Evolutionary conservation across 495 filamentous ascomycete genomes (phyloP).

Genomic region (Penicillium waksmanii): DNA sequence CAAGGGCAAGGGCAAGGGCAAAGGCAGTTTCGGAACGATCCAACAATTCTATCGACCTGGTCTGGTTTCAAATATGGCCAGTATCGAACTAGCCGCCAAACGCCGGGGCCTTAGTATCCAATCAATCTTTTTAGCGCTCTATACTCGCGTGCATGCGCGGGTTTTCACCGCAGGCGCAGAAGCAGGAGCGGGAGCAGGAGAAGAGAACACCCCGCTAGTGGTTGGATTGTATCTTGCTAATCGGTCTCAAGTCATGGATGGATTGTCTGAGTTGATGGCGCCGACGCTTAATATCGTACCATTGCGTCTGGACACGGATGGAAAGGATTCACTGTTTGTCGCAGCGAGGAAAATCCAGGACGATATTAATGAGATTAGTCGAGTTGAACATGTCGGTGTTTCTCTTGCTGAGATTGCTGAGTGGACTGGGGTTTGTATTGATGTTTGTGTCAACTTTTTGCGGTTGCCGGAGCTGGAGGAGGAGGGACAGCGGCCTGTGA

Average conservation of each 20-base stretch:
- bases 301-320: slow-evolving; percentile 29
- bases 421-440: slow-evolving; percentile 42
- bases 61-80: slow-evolving; percentile 31
- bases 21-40: slow-evolving; percentile 23
- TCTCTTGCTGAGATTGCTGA: slow-evolving; percentile 39
- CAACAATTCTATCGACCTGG: slow-evolving; percentile 35
- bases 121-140: slow-evolving; percentile 38
- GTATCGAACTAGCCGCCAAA: slow-evolving; percentile 32
- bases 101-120: slow-evolving; percentile 37
- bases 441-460: slow-evolving; percentile 43
- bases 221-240: slow-evolving; percentile 44
- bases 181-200: too few species aligned
- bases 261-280: slow-evolving; percentile 30
- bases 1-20: too few species aligned
- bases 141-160: slow-evolving; percentile 35
- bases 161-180: too few species aligned
- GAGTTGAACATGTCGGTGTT: slow-evolving; percentile 31
- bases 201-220: slow-evolving; percentile 13
- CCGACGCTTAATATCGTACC: slow-evolving; percentile 44
- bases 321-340: slow-evolving; percentile 22
- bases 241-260: slow-evolving; percentile 32
- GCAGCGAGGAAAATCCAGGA: slow-evolving; percentile 34
- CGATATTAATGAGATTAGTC: slow-evolving; percentile 38
- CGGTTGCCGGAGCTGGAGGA: slow-evolving; percentile 31
- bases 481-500: neutral